phyloP scores from a whole-genome alignment of 257 asterid genomes.

The Solanum stenotomum region DNA sequence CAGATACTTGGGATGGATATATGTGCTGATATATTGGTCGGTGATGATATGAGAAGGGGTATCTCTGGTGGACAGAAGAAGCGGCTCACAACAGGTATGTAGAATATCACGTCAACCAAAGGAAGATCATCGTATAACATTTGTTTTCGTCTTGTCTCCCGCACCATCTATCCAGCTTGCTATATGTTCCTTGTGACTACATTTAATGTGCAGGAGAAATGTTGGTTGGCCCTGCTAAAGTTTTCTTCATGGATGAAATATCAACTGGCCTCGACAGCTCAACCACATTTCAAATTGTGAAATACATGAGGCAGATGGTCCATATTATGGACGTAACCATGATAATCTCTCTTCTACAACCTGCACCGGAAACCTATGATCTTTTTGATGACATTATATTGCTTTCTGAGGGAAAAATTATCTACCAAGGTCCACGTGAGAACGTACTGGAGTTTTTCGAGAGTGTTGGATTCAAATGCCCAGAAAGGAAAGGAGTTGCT shows the following conservation, averaged over 20 bases:
- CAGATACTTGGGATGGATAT: constrained; percentile 94
- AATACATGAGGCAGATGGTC: constrained; percentile 90
- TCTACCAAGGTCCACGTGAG: constrained; percentile 93
- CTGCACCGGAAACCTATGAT: constrained; percentile 87
- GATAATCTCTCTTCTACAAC: constrained; percentile 92
- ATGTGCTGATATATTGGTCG: constrained; percentile 85
- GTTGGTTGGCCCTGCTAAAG: constrained; percentile 96
- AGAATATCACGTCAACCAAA: not conserved
- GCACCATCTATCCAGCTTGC: not conserved
- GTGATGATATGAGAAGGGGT: constrained; percentile 90
- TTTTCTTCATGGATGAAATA: constrained; percentile 95
- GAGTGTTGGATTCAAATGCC: constrained; percentile 86
- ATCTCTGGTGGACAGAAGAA: constrained; percentile 98
- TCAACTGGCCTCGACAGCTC: constrained; percentile 98
- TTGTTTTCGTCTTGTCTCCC: not conserved
- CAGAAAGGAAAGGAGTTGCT: constrained; percentile 88
- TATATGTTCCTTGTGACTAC: not conserved
- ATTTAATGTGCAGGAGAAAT: constrained; percentile 56
- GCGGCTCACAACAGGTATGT: constrained; percentile 81
- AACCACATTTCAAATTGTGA: constrained; percentile 76
- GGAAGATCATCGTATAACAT: not conserved
- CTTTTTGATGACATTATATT: constrained; percentile 84
- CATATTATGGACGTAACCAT: constrained; percentile 86
- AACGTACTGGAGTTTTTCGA: constrained; percentile 69
- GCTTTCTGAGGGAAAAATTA: constrained; percentile 71